Evolutionary conservation across 83 land plant genomes (phyloP), one percentile per base, ranked within the genome.

Genomic region (Picea abies): DNA sequence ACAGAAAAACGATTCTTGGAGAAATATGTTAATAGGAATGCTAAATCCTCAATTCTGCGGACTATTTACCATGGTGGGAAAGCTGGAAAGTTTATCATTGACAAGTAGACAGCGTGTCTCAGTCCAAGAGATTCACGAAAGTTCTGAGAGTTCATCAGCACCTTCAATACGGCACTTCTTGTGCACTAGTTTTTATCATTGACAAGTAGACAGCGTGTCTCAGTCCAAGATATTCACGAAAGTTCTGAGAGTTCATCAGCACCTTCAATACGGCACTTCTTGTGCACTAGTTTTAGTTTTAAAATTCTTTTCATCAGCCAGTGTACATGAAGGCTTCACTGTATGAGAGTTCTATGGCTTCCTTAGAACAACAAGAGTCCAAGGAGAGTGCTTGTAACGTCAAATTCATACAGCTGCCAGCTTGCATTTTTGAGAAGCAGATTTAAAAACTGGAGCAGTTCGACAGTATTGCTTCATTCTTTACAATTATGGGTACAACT

Each of bases 1-100:
- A 23, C 82, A 23, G 86, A 84, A 52, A 61, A 47, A 14, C 56
- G 75, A 4, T 87, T 87, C 67, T 61, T 79, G 29, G 60, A 41
- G 72, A 84, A 78, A 49, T 87, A 81, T 62, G 68, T 87, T 0
- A 14, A 52, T 8, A 79, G 56, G 80, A 79, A 26, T 23, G 70
- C 79, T 22, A 47, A 85, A 35, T 77, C 69, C 15, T 19, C 63
- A 4, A 68, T 79, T 14, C 52, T 85, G 67, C 56, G 78, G 52
- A 17, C 20, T 7, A 70, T 80, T 71, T 86, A 82, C 76, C 69
- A 70, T 9, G 75, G 80, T 81, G 41, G 77, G 19, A 73, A 73
- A 41, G 17, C 39, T 73, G 77, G 29, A 72, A 44, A 44, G 5
- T 44, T 44, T 44, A 44, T 6, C 47, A 44, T 44, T 3, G 17